These are phyloP conservation scores for Geoglossum cookeanum DNA, from an alignment of 2,329 filamentous ascomycete genomes.

Conservation along the genomic window DNA sequence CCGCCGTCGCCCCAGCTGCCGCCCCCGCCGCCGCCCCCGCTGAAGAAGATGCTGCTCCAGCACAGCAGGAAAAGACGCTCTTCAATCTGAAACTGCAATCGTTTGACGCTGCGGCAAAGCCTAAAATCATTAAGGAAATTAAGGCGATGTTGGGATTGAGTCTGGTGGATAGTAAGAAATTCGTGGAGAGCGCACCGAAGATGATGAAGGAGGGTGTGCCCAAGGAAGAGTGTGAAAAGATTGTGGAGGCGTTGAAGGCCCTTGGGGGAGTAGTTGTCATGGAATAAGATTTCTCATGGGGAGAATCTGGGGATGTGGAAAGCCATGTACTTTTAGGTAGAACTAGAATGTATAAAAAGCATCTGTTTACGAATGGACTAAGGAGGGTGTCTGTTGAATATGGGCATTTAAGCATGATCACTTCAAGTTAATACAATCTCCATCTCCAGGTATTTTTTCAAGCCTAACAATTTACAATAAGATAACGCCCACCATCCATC, in stretches of 20 bases:
- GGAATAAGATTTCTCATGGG: slow-evolving; percentile 46
- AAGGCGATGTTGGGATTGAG: slow-evolving; percentile 89
- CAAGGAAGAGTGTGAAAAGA: slow-evolving; percentile 99
- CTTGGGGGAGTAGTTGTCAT: slow-evolving; percentile 76
- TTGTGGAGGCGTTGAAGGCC: slow-evolving; percentile 82
- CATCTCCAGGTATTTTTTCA: background rate
- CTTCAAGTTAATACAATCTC: background rate
- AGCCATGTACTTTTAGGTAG: slow-evolving; percentile 1
- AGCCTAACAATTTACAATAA: background rate
- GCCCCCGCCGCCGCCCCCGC: slow-evolving; percentile 42
- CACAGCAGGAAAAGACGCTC: slow-evolving; percentile 81
- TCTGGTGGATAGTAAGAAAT: slow-evolving; percentile 99
- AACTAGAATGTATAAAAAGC: background rate
- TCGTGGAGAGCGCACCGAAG: slow-evolving; percentile 96
- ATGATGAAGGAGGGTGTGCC: slow-evolving; percentile 96
- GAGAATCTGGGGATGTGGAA: background rate
- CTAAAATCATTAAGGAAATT: slow-evolving; percentile 99
- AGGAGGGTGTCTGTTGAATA: background rate
- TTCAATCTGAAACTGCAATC: slow-evolving; percentile 90
- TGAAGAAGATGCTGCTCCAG: slow-evolving; percentile 75
- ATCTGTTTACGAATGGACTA: background rate
- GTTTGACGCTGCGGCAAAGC: slow-evolving; percentile 76
- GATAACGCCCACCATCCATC: background rate
- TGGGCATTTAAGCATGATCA: background rate
- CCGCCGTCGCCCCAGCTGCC: slow-evolving; percentile 41